Evolutionary conservation across 148 eudicot genomes (phyloP).

Genomic region (Fagopyrum homotropicum): DNA sequence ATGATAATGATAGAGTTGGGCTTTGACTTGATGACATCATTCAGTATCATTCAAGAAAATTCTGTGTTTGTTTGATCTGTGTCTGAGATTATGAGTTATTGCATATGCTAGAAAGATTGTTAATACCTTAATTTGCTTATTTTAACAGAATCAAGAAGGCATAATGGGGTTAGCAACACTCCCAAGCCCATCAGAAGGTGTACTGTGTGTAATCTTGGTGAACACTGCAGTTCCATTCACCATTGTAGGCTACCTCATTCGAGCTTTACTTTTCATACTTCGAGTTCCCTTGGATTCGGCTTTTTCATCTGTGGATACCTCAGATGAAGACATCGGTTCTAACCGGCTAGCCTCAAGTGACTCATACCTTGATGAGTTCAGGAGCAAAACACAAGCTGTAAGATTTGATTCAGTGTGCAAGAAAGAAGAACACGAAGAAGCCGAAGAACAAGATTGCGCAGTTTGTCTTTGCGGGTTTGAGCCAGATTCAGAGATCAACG

Average conservation of each 20-base stretch:
- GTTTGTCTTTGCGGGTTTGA: conserved; percentile 43
- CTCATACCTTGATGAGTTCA: conserved; percentile 42
- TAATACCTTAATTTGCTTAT: background rate
- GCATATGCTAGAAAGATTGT: no score
- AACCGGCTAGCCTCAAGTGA: conserved; percentile 23
- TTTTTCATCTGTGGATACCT: conserved; percentile 25
- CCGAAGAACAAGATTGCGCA: conserved; percentile 34
- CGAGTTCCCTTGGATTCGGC: conserved; percentile 37
- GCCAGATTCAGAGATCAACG: conserved; percentile 36
- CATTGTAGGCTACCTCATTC: conserved; percentile 30
- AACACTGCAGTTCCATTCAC: conserved; percentile 41
- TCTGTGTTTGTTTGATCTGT: background rate
- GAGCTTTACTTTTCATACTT: conserved; percentile 29
- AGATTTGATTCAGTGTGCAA: conserved; percentile 30
- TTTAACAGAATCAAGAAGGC: background rate
- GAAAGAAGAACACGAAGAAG: background rate
- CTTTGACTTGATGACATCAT: conserved; percentile 5
- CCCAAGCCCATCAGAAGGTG: conserved; percentile 44
- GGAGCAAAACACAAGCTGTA: conserved; percentile 31
- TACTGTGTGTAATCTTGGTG: conserved; percentile 38
- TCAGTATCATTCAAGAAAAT: background rate
- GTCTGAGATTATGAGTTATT: background rate
- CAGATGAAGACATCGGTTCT: conserved; percentile 15
- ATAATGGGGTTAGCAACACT: conserved; percentile 47
- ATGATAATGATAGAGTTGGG: background rate